Percentiles rank a stretch among this genome's conserved stretches.
phyloP scores from a whole-genome alignment of 768 basidiomycete species.

The Suillus clintonianus region DNA sequence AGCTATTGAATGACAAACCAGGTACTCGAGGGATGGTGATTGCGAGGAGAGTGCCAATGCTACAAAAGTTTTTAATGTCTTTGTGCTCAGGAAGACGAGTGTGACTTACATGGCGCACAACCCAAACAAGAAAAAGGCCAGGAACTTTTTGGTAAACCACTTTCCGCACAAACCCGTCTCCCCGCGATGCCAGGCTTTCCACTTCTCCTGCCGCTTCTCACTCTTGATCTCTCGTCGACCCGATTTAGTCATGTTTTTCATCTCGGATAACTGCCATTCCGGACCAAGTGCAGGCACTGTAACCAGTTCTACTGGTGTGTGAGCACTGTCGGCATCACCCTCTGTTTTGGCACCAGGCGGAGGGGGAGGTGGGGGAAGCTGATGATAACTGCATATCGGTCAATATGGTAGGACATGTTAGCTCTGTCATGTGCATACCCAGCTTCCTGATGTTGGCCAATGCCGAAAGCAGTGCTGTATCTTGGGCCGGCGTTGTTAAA shows the following conservation, averaged over 20 bases:
- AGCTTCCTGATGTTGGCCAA: constrained; percentile 38
- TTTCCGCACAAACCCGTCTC: constrained; percentile 78
- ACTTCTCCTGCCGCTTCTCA: constrained; percentile 55
- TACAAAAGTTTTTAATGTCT: constrained; percentile 21
- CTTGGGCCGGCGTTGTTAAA: constrained; percentile 85
- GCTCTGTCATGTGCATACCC: constrained; percentile 42
- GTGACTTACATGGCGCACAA: constrained; percentile 54
- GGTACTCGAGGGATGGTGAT: constrained; percentile 88
- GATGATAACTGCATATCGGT: constrained; percentile 42
- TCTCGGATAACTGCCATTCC: constrained; percentile 84
- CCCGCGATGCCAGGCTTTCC: constrained; percentile 78
- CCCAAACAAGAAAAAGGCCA: constrained; percentile 71
- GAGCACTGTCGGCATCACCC: constrained; percentile 33
- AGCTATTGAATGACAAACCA: constrained; percentile 58
- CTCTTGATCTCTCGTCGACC: constrained; percentile 64
- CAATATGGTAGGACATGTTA: not conserved
- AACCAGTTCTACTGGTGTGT: constrained; percentile 76
- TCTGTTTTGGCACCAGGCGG: constrained; percentile 35
- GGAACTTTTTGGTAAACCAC: constrained; percentile 71
- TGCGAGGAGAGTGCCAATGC: constrained; percentile 69
- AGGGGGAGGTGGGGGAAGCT: constrained; percentile 34
- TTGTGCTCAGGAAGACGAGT: constrained; percentile 4
- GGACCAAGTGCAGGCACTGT: constrained; percentile 91
- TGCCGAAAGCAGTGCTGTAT: constrained; percentile 66
- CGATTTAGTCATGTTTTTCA: constrained; percentile 74